phyloP scores from a whole-genome alignment of 495 filamentous ascomycete genomes.

The Choiromyces venosus region DNA sequence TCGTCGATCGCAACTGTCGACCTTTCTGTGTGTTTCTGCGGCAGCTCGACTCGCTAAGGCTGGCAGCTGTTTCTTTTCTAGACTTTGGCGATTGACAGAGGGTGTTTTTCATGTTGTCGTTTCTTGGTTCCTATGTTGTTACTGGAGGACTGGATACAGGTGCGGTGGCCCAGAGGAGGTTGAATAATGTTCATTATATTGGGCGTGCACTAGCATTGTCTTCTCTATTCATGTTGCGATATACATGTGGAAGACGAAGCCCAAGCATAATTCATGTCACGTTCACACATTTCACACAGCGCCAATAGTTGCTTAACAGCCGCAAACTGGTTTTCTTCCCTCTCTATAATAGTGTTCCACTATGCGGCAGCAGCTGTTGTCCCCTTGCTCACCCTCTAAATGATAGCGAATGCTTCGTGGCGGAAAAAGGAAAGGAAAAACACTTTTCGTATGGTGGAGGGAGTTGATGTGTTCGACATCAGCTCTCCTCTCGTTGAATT shows the following conservation, averaged over 20 bases:
- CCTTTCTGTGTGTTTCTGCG: background rate
- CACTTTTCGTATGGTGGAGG: no score
- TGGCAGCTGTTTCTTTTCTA: background rate
- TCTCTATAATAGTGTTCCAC: no score
- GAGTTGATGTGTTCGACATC: no score
- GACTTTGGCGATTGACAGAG: background rate
- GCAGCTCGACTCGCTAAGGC: background rate
- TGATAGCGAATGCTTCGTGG: no score
- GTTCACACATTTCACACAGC: background rate
- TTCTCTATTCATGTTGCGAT: background rate
- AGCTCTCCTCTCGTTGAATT: no score
- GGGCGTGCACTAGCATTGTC: background rate
- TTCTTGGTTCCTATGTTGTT: background rate
- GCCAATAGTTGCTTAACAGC: no score
- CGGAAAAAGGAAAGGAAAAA: no score
- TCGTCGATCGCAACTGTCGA: background rate
- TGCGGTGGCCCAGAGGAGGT: background rate
- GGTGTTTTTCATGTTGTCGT: background rate
- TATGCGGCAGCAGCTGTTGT: no score
- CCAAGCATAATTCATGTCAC: background rate
- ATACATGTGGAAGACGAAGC: background rate
- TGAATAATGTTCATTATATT: background rate
- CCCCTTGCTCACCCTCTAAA: no score
- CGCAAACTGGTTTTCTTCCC: no score
- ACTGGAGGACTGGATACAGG: background rate